Evolutionary conservation across 2,329 filamentous ascomycete species (phyloP), one percentile per base, ranked within the genome.

Genomic region (Cryphonectria parasitica): DNA sequence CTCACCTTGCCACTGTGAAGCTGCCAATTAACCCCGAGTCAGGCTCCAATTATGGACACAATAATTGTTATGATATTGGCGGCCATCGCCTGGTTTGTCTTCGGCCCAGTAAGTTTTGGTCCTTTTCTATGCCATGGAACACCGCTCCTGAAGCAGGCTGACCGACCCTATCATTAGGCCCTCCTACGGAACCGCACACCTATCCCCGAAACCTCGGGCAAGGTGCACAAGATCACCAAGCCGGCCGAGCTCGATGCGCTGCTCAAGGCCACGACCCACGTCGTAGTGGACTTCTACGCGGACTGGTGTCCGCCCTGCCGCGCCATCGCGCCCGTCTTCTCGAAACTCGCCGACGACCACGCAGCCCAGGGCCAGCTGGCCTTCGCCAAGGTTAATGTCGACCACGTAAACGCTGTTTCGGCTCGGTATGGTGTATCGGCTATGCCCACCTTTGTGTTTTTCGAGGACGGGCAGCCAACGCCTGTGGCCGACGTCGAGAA

Each of bases 351-450:
- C 69, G 76, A 76, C 62, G 72, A 77, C 70, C 77, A 82, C 75
- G 71, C 76, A 72, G 69, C 78, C 45, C 78, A 79, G 28, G 80
- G 82, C 62, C 75, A 78, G 34, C 81, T 85, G 56, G 82, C 82
- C 72, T 89, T 89, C 69, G 86, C 83, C 75, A 86, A 86, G 77
- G 85, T 89, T 75, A 84, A 89, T 80, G 86, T 86, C 74, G 87
- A 89, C 75, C 79, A 82, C 60, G 82, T 83, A 7, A 80, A 83
- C 73, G 85, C 87, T 68, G 79, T 86, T 22, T 82, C 86, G 67
- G 74, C 76, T 19, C 80, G 82, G 72, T 83, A 86, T 73, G 81
- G 81, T 76, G 80, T 89, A 75, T 81, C 82, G 60, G 83, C 84
- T 74, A 85, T 89, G 79, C 87, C 87, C 22, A 86, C 85, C 64